Conservation (phyloP, 805 yeast species). For the Ogataea populi-albae region DNA sequence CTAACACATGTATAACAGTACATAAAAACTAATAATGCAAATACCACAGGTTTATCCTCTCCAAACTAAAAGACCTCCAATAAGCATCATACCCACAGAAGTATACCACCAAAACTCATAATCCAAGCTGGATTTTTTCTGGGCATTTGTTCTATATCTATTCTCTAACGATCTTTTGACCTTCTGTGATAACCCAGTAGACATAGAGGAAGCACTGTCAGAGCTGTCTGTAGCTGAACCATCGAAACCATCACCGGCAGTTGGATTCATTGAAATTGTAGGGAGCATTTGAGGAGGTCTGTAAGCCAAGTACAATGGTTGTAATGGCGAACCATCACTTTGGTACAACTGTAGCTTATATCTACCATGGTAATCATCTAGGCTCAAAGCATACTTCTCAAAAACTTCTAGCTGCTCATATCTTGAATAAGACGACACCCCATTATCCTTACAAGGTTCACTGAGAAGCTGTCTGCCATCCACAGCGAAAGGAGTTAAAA, state of each 20-base stretch:
- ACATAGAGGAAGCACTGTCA: conserved; percentile 21
- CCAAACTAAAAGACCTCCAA: conserved; percentile 31
- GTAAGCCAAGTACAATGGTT: conserved; percentile 89
- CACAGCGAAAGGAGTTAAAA: conserved; percentile 69
- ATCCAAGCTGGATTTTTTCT: conserved; percentile 37
- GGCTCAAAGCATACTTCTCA: conserved; percentile 51
- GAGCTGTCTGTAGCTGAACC: conserved; percentile 34
- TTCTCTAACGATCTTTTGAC: conserved; percentile 78
- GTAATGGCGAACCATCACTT: conserved; percentile 75
- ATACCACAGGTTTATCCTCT: conserved; percentile 16
- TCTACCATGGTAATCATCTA: conserved; percentile 84
- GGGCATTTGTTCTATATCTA: conserved; percentile 74
- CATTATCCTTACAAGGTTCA: conserved; percentile 75
- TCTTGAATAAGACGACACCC: conserved; percentile 62
- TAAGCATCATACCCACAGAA: conserved; percentile 40
- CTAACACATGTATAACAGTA: background rate
- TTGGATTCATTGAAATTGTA: conserved; percentile 86
- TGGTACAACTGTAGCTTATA: conserved; percentile 69
- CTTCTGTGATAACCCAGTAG: conserved; percentile 35
- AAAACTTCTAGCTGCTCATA: conserved; percentile 67
- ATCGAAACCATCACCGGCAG: conserved; percentile 36
- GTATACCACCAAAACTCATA: conserved; percentile 56
- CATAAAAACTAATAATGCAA: background rate
- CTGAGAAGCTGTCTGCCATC: conserved; percentile 92
- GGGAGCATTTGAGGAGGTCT: conserved; percentile 97